Conservation (phyloP, 1,139 yeast genomes). For the Suhomyces bolitotheri region DNA sequence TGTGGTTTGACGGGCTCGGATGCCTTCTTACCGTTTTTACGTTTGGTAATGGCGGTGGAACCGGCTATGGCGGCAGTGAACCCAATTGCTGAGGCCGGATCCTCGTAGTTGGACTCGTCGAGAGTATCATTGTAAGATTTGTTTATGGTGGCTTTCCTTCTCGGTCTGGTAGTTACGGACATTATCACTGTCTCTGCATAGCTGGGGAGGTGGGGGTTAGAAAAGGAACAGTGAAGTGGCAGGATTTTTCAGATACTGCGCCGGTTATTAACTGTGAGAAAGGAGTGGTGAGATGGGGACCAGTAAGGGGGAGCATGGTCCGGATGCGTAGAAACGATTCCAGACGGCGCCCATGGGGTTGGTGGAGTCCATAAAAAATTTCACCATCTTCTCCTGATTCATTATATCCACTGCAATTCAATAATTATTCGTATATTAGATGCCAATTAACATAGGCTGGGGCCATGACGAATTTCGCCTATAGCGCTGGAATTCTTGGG, state of each 20-base stretch:
- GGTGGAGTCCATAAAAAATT: too few relatives aligned
- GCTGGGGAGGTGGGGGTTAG: slow-evolving; percentile 1
- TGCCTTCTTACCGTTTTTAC: slow-evolving; percentile 9
- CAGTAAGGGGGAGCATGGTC: too few relatives aligned
- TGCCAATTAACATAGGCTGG: too few relatives aligned
- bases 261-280: too few relatives aligned
- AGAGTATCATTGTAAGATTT: slow-evolving; percentile 43
- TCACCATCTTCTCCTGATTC: too few relatives aligned
- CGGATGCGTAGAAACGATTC: too few relatives aligned
- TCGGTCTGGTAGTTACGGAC: slow-evolving; percentile 37
- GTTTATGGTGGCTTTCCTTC: slow-evolving; percentile 47
- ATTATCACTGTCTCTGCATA: slow-evolving; percentile 13
- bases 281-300: too few relatives aligned
- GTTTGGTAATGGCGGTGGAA: slow-evolving; percentile 4
- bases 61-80: slow-evolving; percentile 1
- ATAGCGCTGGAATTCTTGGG: too few relatives aligned
- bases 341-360: too few relatives aligned
- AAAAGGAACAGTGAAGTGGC: background rate
- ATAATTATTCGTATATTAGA: too few relatives aligned
- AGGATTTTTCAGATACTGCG: slow-evolving; percentile 5
- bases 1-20: slow-evolving; percentile 4
- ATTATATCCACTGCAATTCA: too few relatives aligned
- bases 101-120: slow-evolving; percentile 38
- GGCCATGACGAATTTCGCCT: too few relatives aligned
- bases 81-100: slow-evolving; percentile 4